These are phyloP conservation scores for Torulaspora delbrueckii DNA, from an alignment of 805 yeast genomes.

Conservation along the genomic window DNA sequence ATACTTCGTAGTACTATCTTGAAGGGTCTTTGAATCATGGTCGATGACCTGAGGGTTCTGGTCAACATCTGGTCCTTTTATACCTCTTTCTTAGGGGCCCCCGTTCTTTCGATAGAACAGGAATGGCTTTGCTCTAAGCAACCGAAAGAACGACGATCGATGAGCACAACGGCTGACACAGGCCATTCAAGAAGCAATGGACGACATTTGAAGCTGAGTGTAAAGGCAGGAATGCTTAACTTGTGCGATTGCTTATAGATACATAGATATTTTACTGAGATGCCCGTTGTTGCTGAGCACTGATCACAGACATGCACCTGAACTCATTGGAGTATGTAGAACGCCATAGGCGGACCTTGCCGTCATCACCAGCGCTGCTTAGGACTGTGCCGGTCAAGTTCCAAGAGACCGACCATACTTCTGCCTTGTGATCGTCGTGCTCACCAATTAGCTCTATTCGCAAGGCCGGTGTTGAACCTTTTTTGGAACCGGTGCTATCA, in stretches of 20 bases:
- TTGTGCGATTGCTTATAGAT: not conserved
- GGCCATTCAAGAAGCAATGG: not conserved
- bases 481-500: conserved; percentile 4
- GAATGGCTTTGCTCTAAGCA: not conserved
- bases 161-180: not conserved
- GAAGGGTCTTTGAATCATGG: not conserved
- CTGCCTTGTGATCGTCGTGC: conserved; percentile 73
- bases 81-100: not conserved
- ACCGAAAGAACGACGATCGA: not conserved
- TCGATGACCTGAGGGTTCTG: not conserved
- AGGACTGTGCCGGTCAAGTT: conserved; percentile 87
- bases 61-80: not conserved
- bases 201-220: not conserved
- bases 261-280: not conserved
- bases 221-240: not conserved
- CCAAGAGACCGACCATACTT: conserved; percentile 97
- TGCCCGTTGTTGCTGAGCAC: conserved; percentile 44
- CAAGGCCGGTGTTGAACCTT: conserved; percentile 16
- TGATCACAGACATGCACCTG: conserved; percentile 84
- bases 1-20: conserved; percentile 21
- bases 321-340: conserved; percentile 78
- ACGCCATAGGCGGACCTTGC: conserved; percentile 87
- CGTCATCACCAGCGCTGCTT: conserved; percentile 94
- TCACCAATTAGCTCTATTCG: conserved; percentile 59
- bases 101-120: not conserved